Base-by-base conservation (phyloP, 2,329 filamentous ascomycete species). In the Penicillium italicum region DNA sequence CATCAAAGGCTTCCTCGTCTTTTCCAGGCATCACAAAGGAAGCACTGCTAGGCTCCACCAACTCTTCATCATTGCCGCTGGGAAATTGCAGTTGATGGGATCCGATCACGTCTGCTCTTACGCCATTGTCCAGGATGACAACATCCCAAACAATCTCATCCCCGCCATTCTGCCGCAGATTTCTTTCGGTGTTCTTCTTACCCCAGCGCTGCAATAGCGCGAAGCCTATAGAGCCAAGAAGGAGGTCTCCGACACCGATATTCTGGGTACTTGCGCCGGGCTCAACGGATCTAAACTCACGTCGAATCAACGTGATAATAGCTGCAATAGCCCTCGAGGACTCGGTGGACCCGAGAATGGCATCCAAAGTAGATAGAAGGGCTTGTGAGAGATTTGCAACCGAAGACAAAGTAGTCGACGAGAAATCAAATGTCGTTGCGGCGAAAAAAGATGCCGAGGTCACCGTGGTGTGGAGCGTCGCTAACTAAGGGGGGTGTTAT, bases 31-130 rank as follows among this genome's bases (percentile, higher is more conserved):
- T 69, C 46, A 76, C 62, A 49, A 78, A 78, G 10, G 79, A 79
- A 83, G 85, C 59, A 74, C 79, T 67, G 76, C 83, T 46, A 83
- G 78, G 42, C 73, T 76, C 40, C 68, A 70, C 72, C 2, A 77
- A 65, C 24, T 79, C 77, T 33, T 82, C 78, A 10, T 78, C 73
- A 3, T 75, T 74, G 41, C 58, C 51, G 24, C 62, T 58, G 7
- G 62, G 45, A 48, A 69, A 71, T 41, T 68, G 68, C 38, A 72
- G 66, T 46, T 69, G 69, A 54, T 71, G 71, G 36, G 73, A 74
- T n/a, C 73, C 74, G 18, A 79, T 70, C 44, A 79, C 77, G 59
- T 79, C 77, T 28, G 77, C 77, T 53, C 76, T 71, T 43, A 74
- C 61, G 5, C 77, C 77, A 56, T 73, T 75, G 56, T 79, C 77